These are phyloP conservation scores for Nemania sp. DNA, from an alignment of 2,329 filamentous ascomycete species.

Conservation along the genomic window DNA sequence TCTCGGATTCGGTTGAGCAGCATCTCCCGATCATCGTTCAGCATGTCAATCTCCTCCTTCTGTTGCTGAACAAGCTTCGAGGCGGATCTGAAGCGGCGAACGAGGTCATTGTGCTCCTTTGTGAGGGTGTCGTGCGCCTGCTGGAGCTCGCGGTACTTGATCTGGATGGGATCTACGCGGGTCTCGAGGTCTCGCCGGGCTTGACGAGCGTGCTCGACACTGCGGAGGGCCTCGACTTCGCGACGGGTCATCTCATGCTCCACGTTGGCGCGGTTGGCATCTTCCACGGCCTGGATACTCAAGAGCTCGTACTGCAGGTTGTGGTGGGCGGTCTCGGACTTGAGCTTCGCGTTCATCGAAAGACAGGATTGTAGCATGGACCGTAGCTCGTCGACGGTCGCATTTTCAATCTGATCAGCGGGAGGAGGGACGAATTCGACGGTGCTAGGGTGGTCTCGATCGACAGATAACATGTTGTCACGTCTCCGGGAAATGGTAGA, in stretches of 20 bases:
- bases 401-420: conserved; percentile 55
- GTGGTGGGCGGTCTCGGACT: conserved; percentile 86
- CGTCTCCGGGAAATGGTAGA: conserved; percentile 55
- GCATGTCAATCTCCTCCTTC: conserved; percentile 69
- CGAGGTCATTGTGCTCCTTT: conserved; percentile 67
- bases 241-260: conserved; percentile 90
- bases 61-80: conserved; percentile 80
- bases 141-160: conserved; percentile 66
- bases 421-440: conserved; percentile 54
- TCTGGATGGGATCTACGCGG: conserved; percentile 57
- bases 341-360: conserved; percentile 62
- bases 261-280: conserved; percentile 83
- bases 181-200: conserved; percentile 58
- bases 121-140: conserved; percentile 68
- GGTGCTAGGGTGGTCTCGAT: conserved; percentile 20
- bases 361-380: conserved; percentile 59
- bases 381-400: conserved; percentile 60
- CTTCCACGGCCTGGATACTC: conserved; percentile 80
- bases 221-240: conserved; percentile 82
- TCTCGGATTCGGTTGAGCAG: conserved; percentile 84
- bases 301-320: conserved; percentile 88
- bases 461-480: conserved; percentile 50
- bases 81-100: conserved; percentile 69
- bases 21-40: conserved; percentile 77
- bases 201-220: conserved; percentile 70